These are phyloP conservation scores for Diutina scorzettiae DNA, from an alignment of 1,139 yeast genomes.

Conservation along the genomic window DNA sequence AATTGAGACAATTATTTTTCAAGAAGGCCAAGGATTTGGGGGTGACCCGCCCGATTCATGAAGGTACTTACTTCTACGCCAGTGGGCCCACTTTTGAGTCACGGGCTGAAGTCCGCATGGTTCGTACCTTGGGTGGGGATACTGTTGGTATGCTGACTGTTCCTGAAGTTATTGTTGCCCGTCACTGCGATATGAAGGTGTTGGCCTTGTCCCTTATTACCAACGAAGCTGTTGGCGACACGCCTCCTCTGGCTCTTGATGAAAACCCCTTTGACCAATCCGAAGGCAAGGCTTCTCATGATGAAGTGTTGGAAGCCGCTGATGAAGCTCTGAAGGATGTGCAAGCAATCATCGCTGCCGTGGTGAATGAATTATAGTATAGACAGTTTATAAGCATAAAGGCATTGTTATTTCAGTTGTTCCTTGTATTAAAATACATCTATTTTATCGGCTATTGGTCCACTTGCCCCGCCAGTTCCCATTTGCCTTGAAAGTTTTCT, in stretches of 20 bases:
- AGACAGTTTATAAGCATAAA: neutral
- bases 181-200: slow-evolving; percentile 74
- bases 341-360: slow-evolving; percentile 51
- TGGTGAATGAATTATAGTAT: slow-evolving; percentile 35
- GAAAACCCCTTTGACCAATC: slow-evolving; percentile 41
- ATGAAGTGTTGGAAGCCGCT: slow-evolving; percentile 80
- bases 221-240: slow-evolving; percentile 65
- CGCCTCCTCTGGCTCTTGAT: slow-evolving; percentile 64
- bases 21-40: slow-evolving; percentile 38
- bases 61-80: slow-evolving; percentile 78
- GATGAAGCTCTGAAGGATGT: slow-evolving; percentile 72
- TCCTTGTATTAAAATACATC: slow-evolving; percentile 17
- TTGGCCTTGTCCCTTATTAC: slow-evolving; percentile 82
- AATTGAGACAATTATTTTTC: slow-evolving; percentile 48
- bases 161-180: slow-evolving; percentile 87
- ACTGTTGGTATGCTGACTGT: slow-evolving; percentile 98
- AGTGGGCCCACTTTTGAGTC: slow-evolving; percentile 94
- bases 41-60: slow-evolving; percentile 55
- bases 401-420: too few relatives aligned
- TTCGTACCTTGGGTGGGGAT: slow-evolving; percentile 70
- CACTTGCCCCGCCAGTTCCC: slow-evolving; percentile 96
- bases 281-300: slow-evolving; percentile 80
- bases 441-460: slow-evolving; percentile 40
- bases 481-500: slow-evolving; percentile 83
- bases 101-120: slow-evolving; percentile 80